These are phyloP conservation scores for Collybiopsis confluens DNA, from an alignment of 768 basidiomycete genomes.

Conservation along the genomic window DNA sequence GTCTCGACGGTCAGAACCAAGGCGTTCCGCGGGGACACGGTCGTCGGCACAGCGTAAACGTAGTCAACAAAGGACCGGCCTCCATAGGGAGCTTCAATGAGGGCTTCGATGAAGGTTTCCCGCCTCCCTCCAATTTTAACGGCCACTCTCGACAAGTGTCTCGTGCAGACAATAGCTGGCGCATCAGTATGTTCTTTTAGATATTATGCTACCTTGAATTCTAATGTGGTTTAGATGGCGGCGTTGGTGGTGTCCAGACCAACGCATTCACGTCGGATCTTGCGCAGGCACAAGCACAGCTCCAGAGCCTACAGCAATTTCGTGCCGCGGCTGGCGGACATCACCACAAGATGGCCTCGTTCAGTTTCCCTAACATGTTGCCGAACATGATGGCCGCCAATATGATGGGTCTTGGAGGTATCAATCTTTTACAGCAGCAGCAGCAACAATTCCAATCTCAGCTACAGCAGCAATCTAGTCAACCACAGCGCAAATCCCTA, in stretches of 20 bases:
- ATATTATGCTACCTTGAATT: slow-evolving; percentile 1
- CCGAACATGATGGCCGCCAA: slow-evolving; percentile 97
- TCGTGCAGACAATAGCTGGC: slow-evolving; percentile 81
- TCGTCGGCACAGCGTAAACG: slow-evolving; percentile 87
- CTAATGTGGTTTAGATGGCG: slow-evolving; percentile 49
- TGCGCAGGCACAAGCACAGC: slow-evolving; percentile 94
- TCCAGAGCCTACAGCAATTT: slow-evolving; percentile 95
- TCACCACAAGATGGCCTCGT: slow-evolving; percentile 95
- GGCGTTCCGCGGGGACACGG: slow-evolving; percentile 81
- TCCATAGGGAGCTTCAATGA: slow-evolving; percentile 56
- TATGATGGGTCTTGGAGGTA: slow-evolving; percentile 87
- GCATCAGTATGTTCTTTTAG: slow-evolving; percentile 69
- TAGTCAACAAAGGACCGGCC: slow-evolving; percentile 66
- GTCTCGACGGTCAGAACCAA: slow-evolving; percentile 60
- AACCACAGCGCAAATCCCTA: slow-evolving; percentile 95
- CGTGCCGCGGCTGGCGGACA: slow-evolving; percentile 92
- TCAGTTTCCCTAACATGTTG: slow-evolving; percentile 97
- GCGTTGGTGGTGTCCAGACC: slow-evolving; percentile 64
- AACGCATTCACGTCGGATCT: slow-evolving; percentile 76
- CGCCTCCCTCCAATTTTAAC: slow-evolving; percentile 51
- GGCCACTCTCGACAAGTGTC: slow-evolving; percentile 74
- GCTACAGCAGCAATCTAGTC: slow-evolving; percentile 85
- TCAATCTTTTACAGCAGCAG: slow-evolving; percentile 86
- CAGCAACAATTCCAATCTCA: slow-evolving; percentile 95
- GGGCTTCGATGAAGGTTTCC: slow-evolving; percentile 78